Base-by-base conservation (phyloP, 1,284 basidiomycete genomes). In the Ganoderma multipileum region DNA sequence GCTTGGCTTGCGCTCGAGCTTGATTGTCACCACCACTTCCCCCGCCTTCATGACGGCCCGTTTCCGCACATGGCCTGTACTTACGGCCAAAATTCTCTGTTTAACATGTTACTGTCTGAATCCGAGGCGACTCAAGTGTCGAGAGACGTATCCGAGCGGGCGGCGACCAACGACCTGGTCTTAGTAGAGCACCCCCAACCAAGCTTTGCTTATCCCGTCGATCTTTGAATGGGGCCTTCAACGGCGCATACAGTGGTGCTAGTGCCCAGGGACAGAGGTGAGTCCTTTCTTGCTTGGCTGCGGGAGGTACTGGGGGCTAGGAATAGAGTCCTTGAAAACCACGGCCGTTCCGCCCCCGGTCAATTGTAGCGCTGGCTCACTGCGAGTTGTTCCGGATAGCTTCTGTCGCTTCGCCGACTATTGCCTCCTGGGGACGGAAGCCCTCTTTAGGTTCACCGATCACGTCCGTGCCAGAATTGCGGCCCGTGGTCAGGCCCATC, bases 341-440 rank as follows among this genome's bases (percentile, higher is more conserved):
- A 50, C 12, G 9, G 47, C 47, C 12, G 47, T 26, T 50, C 47
- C 47, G 47, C 23, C 47, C 23, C 44, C 44, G 42, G 42, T 44
- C 42, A 47, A 11, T 44, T 47, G 44, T n/a, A 47, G 44, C n/a
- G 44, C 44, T 47, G n/a, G 44, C 47, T 50, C 23, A 14, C 23
- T 12, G 23, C 23, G 47, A 23, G 23, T 39, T 38, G 36, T 36
- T 33, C 57, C 18, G 52, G 28, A 30, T 33, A 8, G 20, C 55
- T 58, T 58, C 55, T 38, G 30, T 36, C 33, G 33, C 55, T 38
- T 58, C 55, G 11, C 33, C 55, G 55, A 58, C 55, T 58, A 58
- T 58, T 38, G 55, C 20, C 18, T 38, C 30, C 33, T 38, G 18
- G 30, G 20, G 33, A 38, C 33, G 30, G 33, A 58, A 38, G 28